These are phyloP conservation scores for Lichtheimia corymbifera DNA, from an alignment of 371 early-diverging fungal genomes.

Conservation along the genomic window DNA sequence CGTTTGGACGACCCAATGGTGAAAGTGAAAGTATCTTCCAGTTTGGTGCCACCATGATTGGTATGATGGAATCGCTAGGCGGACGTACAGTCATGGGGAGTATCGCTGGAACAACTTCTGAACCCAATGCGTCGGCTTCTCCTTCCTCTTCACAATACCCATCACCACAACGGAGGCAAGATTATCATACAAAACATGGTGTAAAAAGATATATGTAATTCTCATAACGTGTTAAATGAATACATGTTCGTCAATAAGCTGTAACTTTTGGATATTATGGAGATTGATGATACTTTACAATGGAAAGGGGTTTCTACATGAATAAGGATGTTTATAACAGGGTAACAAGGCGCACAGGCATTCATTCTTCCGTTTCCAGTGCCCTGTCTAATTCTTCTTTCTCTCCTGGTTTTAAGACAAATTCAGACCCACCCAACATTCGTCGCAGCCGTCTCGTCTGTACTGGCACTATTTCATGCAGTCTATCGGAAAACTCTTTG, in stretches of 20 bases:
- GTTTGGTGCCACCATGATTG: conserved; percentile 33
- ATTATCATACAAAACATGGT: no score
- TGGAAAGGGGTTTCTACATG: no score
- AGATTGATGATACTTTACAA: no score
- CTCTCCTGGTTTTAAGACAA: conserved; percentile 37
- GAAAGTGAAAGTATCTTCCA: conserved; percentile 38
- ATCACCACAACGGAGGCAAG: no score
- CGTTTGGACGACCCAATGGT: conserved; percentile 26
- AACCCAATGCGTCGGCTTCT: not conserved
- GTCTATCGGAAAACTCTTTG: conserved; percentile 46
- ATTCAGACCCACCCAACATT: conserved; percentile 36
- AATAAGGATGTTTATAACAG: no score
- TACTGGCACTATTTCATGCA: conserved; percentile 42
- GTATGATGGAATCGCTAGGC: conserved; percentile 30
- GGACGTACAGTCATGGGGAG: conserved; percentile 28
- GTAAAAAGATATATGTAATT: no score
- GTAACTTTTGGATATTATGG: no score
- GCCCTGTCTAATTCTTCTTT: conserved; percentile 25
- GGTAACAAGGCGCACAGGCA: not conserved
- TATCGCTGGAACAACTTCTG: not conserved
- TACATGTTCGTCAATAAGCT: no score
- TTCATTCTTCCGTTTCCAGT: conserved; percentile 21
- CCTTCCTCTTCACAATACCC: no score
- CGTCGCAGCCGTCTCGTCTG: conserved; percentile 33
- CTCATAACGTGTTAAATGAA: no score